Conservation (phyloP, 225 moss, liverwort and hornwort species). For the Pleurozium schreberi region DNA sequence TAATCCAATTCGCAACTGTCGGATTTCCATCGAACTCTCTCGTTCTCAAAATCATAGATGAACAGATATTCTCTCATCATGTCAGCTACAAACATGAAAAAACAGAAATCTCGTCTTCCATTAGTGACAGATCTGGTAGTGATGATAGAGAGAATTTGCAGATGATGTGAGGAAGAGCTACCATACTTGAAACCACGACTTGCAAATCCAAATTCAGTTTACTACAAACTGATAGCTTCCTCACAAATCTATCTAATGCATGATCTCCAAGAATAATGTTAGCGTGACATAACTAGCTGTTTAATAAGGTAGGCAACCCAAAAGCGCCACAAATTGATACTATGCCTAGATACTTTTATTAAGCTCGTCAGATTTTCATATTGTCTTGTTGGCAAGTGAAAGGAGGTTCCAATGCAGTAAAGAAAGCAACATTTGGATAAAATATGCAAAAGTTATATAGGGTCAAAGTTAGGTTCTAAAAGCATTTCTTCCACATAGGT, state of each 20-base stretch:
- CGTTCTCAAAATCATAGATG: neutral
- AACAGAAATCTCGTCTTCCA: neutral
- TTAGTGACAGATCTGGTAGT: neutral
- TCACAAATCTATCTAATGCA: neutral
- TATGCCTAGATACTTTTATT: too few relatives aligned
- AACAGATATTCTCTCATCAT: constrained; percentile 1
- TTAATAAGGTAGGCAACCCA: too few relatives aligned
- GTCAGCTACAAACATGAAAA: neutral
- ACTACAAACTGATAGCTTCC: neutral
- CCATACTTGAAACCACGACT: neutral
- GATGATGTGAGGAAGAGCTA: neutral
- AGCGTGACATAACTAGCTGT: neutral
- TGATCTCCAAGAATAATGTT: neutral
- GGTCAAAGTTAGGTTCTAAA: too few relatives aligned
- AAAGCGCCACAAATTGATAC: too few relatives aligned
- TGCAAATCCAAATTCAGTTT: neutral
- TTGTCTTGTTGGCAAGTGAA: too few relatives aligned
- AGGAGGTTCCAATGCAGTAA: too few relatives aligned
- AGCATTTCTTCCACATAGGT: too few relatives aligned
- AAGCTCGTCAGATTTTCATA: too few relatives aligned
- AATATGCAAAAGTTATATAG: too few relatives aligned
- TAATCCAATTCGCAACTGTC: neutral
- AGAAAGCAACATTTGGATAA: too few relatives aligned
- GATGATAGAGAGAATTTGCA: neutral
- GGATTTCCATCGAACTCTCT: constrained; percentile 1